Evolutionary conservation across 2,329 filamentous ascomycete species (phyloP), one percentile per base, ranked within the genome.

Genomic region (Ceratocystis smalleyi): DNA sequence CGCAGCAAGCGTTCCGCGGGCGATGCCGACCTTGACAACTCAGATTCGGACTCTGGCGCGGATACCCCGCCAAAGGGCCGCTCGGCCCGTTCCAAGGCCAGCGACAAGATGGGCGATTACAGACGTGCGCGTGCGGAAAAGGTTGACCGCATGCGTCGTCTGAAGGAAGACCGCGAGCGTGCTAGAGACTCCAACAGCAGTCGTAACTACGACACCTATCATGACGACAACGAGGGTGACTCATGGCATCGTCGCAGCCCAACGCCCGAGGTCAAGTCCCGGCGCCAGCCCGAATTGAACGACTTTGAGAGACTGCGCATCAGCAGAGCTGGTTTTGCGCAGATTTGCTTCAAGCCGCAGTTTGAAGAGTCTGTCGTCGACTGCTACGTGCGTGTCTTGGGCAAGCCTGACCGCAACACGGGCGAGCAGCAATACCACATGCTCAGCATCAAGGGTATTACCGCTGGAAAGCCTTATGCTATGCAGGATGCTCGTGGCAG

Each of bases 311-410:
- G 89, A 61, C 83, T 92, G 63, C 84, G 90, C 65, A 82, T 99
- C 66, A 89, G 91, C 61, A 84, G 94, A 67, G 87, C 83, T 69
- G 88, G 91, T 71, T 96, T 99, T 73, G 87, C 88, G 5, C 85
- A 92, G 71, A 87, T 96, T 64, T 96, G 91, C 79, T 96, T 95
- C 77, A 92, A 91, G 69, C 94, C 94, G 10, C 86, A 86, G 3
- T 96, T 99, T 69, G 88, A 95, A 64, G 77, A 87, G 7, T 81
- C 87, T 35, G 88, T 96, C 70, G 83, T 79, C 17, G 90, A 90
- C 62, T 95, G 91, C 74, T 99, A 88, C 72, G 86, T 87, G 45
- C 88, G 94, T 62, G 84, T 97, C 68, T 88, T 86, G 67, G 83
- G 96, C 65, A 92, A 91, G 0, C 81, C 86, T 12, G 87, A 95